Base-by-base conservation (phyloP, 75 land plant genomes). In the Gnetum montanum region DNA sequence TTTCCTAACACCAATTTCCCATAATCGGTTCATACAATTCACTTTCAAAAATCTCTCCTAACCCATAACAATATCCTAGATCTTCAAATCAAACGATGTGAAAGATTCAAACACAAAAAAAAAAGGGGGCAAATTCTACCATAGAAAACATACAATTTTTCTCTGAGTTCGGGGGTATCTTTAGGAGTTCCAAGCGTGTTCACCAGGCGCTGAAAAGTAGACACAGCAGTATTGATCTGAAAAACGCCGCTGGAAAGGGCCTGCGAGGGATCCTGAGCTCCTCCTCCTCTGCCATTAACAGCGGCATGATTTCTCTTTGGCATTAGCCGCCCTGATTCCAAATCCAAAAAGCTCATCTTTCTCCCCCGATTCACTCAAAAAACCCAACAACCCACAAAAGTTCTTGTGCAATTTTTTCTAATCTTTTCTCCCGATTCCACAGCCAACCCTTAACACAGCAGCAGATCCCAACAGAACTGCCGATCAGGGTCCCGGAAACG, bases 291-390 rank as follows among this genome's bases (percentile, higher is more conserved):
- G 16, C 43, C 43, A 30, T 16, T 50, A n/a, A 53, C 37, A n/a
- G n/a, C n/a, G 22, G 15, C 33, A 13, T 59, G 64, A 57, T 63
- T 35, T 30, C 70, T 27, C 18, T 48, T 27, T 6, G 30, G 19
- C 20, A 61, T 7, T 7, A 58, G 44, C 22, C 76, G 23, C 4
- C 90, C 85, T 20, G 43, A 8, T 44, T 82, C 79, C 7, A 85
- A 49, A 66, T 85, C 86, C 65, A 82, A 66, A 50, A 82, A 85
- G 47, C 86, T 85, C 90, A 85, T 85, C n/a, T n/a, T n/a, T 19
- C 15, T 45, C 23, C 24, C 58, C 12, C n/a, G 43, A 41, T 41
- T 18, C 16, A 41, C 4, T 6, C 13, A 41, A 41, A 15, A 15
- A 15, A 41, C 16, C 3, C 16, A 0, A 41, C 13, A 41, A 41